Evolutionary conservation across 176 grass and related monocot genomes (phyloP).

Genomic region (Urochloa ruziziensis): DNA sequence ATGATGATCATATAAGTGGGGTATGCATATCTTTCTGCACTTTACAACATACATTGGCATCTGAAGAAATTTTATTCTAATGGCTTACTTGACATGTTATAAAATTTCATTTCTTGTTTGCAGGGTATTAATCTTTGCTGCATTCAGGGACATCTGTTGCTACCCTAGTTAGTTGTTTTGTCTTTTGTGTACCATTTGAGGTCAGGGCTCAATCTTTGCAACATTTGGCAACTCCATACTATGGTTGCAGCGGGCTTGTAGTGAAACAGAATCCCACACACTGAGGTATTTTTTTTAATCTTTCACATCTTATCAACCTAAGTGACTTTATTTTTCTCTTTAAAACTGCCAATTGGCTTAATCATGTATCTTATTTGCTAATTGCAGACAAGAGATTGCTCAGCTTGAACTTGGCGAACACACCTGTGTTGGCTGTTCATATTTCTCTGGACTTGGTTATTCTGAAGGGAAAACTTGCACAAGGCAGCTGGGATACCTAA

Average conservation of each 20-base stretch:
- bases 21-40: slow-evolving; percentile 8
- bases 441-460: slow-evolving; percentile 22
- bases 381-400: slow-evolving; percentile 27
- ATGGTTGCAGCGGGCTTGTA: slow-evolving; percentile 20
- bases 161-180: slow-evolving; percentile 43
- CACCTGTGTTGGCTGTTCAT: background rate
- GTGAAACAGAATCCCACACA: slow-evolving; percentile 20
- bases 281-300: background rate
- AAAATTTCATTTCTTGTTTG: slow-evolving; percentile 9
- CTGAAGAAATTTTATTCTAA: slow-evolving; percentile 19
- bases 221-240: slow-evolving; percentile 18
- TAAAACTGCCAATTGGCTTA: background rate
- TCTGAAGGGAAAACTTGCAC: slow-evolving; percentile 8
- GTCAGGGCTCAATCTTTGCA: slow-evolving; percentile 29
- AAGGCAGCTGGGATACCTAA: slow-evolving; percentile 8
- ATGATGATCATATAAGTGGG: slow-evolving; percentile 38
- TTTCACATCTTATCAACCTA: background rate
- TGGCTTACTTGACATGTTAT: slow-evolving; percentile 25
- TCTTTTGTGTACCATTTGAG: slow-evolving; percentile 41
- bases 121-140: slow-evolving; percentile 58
- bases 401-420: slow-evolving; percentile 18
- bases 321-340: background rate
- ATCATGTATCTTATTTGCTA: background rate
- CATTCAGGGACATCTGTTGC: slow-evolving; percentile 20
- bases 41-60: background rate